A percentile compares a stretch with the other conserved stretches of the same genome.
These are phyloP conservation scores for Solanum paucissectum DNA, from an alignment of 257 asterid species.

Conservation along the genomic window DNA sequence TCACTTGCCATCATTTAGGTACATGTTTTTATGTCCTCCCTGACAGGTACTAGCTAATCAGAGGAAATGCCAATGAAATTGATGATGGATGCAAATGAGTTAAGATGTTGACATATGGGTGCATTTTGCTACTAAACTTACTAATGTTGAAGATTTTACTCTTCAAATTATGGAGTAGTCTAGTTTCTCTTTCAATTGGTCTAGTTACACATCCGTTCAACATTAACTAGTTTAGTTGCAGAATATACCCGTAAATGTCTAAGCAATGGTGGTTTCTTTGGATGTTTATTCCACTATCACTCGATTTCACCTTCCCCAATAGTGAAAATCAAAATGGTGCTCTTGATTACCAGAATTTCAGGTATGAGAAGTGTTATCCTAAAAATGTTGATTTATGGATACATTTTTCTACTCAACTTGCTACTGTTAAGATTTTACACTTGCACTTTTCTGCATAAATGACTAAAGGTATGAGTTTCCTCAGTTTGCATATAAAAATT, in stretches of 20 bases:
- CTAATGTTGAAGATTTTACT: not conserved
- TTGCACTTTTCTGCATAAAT: not conserved
- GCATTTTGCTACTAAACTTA: not conserved
- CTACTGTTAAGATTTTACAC: not conserved
- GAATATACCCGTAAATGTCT: not conserved
- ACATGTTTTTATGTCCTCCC: not conserved
- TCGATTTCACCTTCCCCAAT: not conserved
- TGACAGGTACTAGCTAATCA: constrained; percentile 14
- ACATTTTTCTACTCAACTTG: not conserved
- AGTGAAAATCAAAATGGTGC: not conserved
- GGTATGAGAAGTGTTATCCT: not conserved
- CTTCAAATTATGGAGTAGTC: not conserved
- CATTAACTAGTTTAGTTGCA: not conserved
- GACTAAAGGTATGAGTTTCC: not conserved
- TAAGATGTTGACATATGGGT: not conserved
- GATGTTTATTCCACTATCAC: not conserved
- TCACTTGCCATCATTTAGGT: not conserved
- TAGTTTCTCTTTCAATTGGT: not conserved
- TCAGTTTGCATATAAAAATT: not conserved
- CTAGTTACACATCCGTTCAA: not conserved
- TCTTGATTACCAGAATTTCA: not conserved
- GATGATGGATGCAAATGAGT: constrained; percentile 7
- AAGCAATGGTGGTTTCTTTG: not conserved
- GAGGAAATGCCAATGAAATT: not conserved
- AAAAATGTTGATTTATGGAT: not conserved